phyloP scores from a whole-genome alignment of 2,329 filamentous ascomycete species.

The Aspergillus latus region DNA sequence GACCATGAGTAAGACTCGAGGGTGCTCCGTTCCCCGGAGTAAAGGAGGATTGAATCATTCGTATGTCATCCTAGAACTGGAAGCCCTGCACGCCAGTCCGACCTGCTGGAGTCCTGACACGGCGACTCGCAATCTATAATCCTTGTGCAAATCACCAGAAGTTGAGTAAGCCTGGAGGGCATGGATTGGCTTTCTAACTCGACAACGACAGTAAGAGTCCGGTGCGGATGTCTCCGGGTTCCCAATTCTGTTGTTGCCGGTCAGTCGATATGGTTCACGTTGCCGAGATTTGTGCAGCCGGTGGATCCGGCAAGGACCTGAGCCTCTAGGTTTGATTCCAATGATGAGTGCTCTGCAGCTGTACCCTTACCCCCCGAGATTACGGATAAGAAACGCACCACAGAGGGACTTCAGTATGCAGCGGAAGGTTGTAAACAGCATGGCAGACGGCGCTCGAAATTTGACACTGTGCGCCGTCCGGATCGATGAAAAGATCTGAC shows the following conservation, averaged over 20 bases:
- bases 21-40: neutral
- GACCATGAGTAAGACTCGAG: neutral
- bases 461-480: constrained; percentile 16
- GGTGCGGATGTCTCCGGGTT: neutral
- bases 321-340: constrained; percentile 2
- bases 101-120: neutral
- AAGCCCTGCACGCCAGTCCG: neutral
- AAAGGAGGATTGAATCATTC: neutral
- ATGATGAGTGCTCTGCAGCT: neutral
- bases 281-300: constrained; percentile 21
- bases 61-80: neutral
- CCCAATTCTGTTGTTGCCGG: neutral
- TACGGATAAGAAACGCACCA: neutral
- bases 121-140: neutral
- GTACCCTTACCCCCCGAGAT: neutral
- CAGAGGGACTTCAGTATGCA: neutral
- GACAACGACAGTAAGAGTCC: neutral
- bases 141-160: constrained; percentile 16
- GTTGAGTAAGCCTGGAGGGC: neutral
- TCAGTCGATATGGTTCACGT: neutral
- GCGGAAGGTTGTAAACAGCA: neutral
- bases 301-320: constrained; percentile 20
- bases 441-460: constrained; percentile 3
- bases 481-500: constrained; percentile 16
- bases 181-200: neutral